Evolutionary conservation across 2,329 filamentous ascomycete species (phyloP).

Genomic region (Ceratocystis cubensis): DNA sequence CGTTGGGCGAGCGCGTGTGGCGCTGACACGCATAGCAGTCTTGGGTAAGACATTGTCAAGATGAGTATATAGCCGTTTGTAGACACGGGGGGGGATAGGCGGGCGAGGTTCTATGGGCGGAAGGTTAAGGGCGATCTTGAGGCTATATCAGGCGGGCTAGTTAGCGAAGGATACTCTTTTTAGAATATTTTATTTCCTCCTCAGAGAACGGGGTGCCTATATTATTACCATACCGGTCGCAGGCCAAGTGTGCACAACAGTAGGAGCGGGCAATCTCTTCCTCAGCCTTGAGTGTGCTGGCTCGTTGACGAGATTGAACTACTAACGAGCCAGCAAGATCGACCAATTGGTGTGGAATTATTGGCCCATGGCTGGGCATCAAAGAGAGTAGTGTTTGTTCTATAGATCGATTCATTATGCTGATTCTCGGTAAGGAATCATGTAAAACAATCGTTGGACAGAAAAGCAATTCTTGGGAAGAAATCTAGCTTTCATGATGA

Average conservation of each 20-base stretch:
- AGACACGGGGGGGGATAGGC: slow-evolving; percentile 65
- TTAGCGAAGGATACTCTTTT: not conserved
- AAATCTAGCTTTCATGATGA: too few relatives aligned
- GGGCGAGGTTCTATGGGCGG: slow-evolving; percentile 64
- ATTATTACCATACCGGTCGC: slow-evolving; percentile 51
- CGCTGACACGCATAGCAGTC: not conserved
- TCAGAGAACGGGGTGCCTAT: not conserved
- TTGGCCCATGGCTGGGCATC: slow-evolving; percentile 57
- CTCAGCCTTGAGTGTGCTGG: slow-evolving; percentile 65
- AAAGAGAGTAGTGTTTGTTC: slow-evolving; percentile 62
- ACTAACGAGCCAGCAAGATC: slow-evolving; percentile 61
- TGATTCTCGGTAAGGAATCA: not conserved
- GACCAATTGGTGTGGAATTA: slow-evolving; percentile 55
- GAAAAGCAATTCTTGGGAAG: too few relatives aligned
- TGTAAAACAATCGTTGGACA: not conserved
- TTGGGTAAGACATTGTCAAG: slow-evolving; percentile 57
- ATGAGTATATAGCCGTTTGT: slow-evolving; percentile 71
- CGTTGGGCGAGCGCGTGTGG: slow-evolving; percentile 31
- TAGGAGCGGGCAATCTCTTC: slow-evolving; percentile 80
- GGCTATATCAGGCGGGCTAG: slow-evolving; percentile 34
- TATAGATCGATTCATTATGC: slow-evolving; percentile 57
- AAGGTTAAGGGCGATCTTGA: slow-evolving; percentile 64
- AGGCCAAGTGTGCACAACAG: slow-evolving; percentile 79
- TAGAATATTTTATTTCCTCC: not conserved
- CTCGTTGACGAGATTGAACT: slow-evolving; percentile 66